Evolutionary conservation across 345 rosid species (phyloP), one percentile per base, ranked within the genome.

Genomic region (Cardamine occulta): DNA sequence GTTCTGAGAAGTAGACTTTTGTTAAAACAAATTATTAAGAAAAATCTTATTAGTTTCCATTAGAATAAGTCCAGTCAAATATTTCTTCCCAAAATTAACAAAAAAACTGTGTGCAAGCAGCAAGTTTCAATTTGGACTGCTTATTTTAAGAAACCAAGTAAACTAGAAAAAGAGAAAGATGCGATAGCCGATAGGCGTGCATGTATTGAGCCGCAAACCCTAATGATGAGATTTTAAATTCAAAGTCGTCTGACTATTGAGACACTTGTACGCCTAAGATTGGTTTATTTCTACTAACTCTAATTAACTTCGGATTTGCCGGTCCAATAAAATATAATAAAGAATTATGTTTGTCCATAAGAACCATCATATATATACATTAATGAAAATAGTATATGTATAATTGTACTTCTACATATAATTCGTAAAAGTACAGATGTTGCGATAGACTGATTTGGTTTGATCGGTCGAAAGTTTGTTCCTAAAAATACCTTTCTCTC

Each of bases 201-300:
- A 77, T 77, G 80, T 77, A 77, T 71, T 19, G 76, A 77, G 80
- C 76, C 76, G 63, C 80, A 77, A 77, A 77, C 76, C 80, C 76
- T 64, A 71, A 71, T 65, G 28, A 37, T 64, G 28, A 71, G 26
- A 28, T 32, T 35, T n/a, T 8, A 55, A 49, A 64, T 49, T 28
- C n/a, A 65, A 77, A 77, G 73, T 65, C 76, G n/a, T 40, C 72
- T 72, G 80, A 77, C 80, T 44, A 26, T 7, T 0, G 1, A 9
- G 24, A 48, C 76, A 71, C 31, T 10, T 77, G 63, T 29, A 15
- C 0, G 62, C 39, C 7, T 18, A 6, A 4, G 8, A 70, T 71
- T 70, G 80, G 62, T 47, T 37, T 13, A 6, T 51, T 40, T 55
- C 74, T 68, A 68, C 58, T 70, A 63, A 47, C 60, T 53, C 26